Conservation (phyloP, 805 yeast species). For the Kodamaea leandrae region DNA sequence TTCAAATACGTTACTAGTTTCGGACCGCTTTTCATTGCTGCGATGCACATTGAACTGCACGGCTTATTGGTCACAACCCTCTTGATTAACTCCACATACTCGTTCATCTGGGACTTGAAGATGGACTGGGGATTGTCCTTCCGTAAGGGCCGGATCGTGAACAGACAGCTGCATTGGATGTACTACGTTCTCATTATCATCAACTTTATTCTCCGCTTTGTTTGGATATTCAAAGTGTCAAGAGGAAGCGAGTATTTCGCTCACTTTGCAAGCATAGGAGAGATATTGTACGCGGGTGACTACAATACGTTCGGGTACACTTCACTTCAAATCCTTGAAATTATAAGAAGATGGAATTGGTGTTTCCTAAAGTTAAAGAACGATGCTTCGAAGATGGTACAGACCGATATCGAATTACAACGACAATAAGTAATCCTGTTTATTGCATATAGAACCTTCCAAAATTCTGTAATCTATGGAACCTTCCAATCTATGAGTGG, state of each 20-base stretch:
- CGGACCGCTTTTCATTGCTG: slow-evolving; percentile 27
- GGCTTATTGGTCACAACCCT: slow-evolving; percentile 26
- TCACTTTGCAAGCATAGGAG: slow-evolving; percentile 18
- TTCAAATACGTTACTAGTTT: slow-evolving; percentile 68
- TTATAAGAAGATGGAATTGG: slow-evolving; percentile 88
- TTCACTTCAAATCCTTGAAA: slow-evolving; percentile 67
- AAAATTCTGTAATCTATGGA: too few species aligned
- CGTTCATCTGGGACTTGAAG: slow-evolving; percentile 85
- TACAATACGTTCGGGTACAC: slow-evolving; percentile 54
- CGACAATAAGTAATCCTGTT: slow-evolving; percentile 2
- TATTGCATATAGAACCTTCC: slow-evolving; percentile 6
- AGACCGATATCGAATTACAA: slow-evolving; percentile 7
- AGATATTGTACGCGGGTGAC: slow-evolving; percentile 28
- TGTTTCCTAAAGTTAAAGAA: slow-evolving; percentile 78
- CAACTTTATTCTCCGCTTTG: slow-evolving; percentile 67
- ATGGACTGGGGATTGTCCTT: slow-evolving; percentile 74
- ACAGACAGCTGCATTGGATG: slow-evolving; percentile 17
- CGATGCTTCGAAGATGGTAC: slow-evolving; percentile 47
- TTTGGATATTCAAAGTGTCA: slow-evolving; percentile 66
- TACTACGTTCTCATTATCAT: slow-evolving; percentile 57
- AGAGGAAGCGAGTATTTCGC: slow-evolving; percentile 16
- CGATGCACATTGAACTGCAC: slow-evolving; percentile 17
- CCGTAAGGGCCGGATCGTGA: slow-evolving; percentile 6
- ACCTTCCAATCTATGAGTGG: too few species aligned
- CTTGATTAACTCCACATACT: slow-evolving; percentile 64